phyloP scores from a whole-genome alignment of 495 filamentous ascomycete species.

The Trichoderma asperelloides region DNA sequence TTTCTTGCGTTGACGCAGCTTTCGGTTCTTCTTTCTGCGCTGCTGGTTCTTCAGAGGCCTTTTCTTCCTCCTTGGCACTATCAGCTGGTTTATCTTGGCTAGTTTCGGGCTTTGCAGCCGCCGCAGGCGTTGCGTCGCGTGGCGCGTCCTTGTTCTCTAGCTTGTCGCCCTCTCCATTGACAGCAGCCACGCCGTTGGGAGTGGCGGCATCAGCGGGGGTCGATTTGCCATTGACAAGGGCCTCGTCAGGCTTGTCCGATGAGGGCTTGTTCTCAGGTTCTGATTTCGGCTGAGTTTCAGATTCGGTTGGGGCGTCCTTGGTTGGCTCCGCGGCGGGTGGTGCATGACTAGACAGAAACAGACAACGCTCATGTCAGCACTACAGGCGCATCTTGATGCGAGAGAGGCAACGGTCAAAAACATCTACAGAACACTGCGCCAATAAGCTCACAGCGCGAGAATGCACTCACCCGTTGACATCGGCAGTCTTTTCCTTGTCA shows the following conservation, averaged over 20 bases:
- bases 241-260: neutral
- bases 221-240: conserved; percentile 7
- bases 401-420: neutral
- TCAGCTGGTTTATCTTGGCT: neutral
- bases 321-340: neutral
- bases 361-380: neutral
- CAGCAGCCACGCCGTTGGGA: neutral
- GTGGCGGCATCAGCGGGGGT: neutral
- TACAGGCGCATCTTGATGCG: neutral
- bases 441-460: neutral
- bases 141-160: neutral
- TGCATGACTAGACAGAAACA: neutral
- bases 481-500: conserved; percentile 26
- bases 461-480: conserved; percentile 9
- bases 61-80: neutral
- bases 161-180: neutral
- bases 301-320: neutral
- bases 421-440: neutral
- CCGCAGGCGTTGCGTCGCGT: neutral
- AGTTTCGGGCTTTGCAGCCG: neutral
- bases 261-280: conserved; percentile 2
- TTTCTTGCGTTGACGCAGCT: neutral
- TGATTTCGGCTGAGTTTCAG: neutral
- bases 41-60: neutral
- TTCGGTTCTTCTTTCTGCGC: neutral